A percentile compares a stretch with the other conserved stretches of the same genome.
These are phyloP conservation scores for Akebia trifoliata DNA, from an alignment of 164 flowering plant species.

Conservation along the genomic window DNA sequence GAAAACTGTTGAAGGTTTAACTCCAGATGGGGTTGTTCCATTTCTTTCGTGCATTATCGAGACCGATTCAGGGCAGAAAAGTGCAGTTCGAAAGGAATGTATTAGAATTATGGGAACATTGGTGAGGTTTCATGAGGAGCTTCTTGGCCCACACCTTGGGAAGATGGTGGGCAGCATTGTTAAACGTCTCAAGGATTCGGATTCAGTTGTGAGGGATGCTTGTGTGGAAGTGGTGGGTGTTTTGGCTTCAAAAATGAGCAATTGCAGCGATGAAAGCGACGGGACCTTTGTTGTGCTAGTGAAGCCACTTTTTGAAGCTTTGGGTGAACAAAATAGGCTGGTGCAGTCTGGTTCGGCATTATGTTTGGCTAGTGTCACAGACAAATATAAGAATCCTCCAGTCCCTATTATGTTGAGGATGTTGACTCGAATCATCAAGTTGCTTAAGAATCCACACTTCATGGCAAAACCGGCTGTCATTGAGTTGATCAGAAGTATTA, in stretches of 20 bases:
- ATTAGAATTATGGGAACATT: constrained; percentile 62
- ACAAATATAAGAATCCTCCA: constrained; percentile 56
- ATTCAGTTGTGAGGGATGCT: constrained; percentile 77
- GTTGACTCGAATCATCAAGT: constrained; percentile 58
- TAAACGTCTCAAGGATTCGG: constrained; percentile 79
- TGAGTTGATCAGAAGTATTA: constrained; percentile 70
- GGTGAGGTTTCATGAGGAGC: constrained; percentile 45
- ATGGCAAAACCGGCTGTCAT: constrained; percentile 85
- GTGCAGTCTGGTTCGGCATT: constrained; percentile 78
- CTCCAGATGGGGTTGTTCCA: constrained; percentile 53
- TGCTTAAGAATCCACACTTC: constrained; percentile 76
- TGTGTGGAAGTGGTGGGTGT: constrained; percentile 73
- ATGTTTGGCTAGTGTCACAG: constrained; percentile 73
- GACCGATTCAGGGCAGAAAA: constrained; percentile 67
- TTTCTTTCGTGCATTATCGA: constrained; percentile 76
- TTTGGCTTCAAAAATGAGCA: constrained; percentile 54
- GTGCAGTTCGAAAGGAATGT: constrained; percentile 75
- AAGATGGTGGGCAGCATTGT: constrained; percentile 70
- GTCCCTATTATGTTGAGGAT: constrained; percentile 51
- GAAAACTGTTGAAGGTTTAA: constrained; percentile 53
- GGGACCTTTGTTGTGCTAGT: constrained; percentile 55
- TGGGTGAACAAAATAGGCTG: constrained; percentile 82
- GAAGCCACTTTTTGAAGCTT: constrained; percentile 83
- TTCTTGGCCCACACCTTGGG: constrained; percentile 46
- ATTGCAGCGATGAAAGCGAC: constrained; percentile 30